These are phyloP conservation scores for Myriosclerotinia duriaeana DNA, from an alignment of 2,329 filamentous ascomycete genomes.

Conservation along the genomic window DNA sequence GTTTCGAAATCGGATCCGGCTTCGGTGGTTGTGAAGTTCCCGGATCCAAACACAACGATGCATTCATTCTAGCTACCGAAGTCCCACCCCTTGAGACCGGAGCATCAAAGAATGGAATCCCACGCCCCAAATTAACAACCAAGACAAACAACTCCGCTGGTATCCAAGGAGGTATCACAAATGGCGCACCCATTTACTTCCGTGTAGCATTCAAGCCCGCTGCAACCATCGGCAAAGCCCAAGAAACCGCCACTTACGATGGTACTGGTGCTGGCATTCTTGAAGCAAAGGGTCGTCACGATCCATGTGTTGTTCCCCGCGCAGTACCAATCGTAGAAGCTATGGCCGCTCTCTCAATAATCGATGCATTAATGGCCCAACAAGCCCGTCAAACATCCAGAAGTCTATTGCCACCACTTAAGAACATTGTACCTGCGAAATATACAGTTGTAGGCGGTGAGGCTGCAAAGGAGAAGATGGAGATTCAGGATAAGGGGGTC, in stretches of 20 bases:
- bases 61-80: constrained; percentile 62
- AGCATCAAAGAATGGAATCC: constrained; percentile 47
- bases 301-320: constrained; percentile 80
- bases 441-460: constrained; percentile 30
- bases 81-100: constrained; percentile 48
- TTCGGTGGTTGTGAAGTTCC: constrained; percentile 84
- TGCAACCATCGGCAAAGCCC: constrained; percentile 87
- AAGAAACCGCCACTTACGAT: constrained; percentile 79
- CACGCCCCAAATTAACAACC: constrained; percentile 68
- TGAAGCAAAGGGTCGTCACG: constrained; percentile 90
- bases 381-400: constrained; percentile 56
- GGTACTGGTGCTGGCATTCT: constrained; percentile 68
- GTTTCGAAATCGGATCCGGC: constrained; percentile 91
- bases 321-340: constrained; percentile 87
- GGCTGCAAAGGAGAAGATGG: constrained; percentile 26
- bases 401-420: constrained; percentile 47
- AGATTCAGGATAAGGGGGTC: constrained; percentile 26
- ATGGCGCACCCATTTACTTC: constrained; percentile 93
- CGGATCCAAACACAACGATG: constrained; percentile 89
- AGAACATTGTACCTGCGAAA: constrained; percentile 31
- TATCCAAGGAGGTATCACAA: constrained; percentile 92
- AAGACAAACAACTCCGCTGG: constrained; percentile 95
- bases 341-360: constrained; percentile 85
- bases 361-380: constrained; percentile 85
- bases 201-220: constrained; percentile 92